A percentile compares a stretch with the other conserved stretches of the same genome.
These are phyloP conservation scores for Yarrowia sp. DNA, from an alignment of 805 yeast genomes.

Conservation along the genomic window DNA sequence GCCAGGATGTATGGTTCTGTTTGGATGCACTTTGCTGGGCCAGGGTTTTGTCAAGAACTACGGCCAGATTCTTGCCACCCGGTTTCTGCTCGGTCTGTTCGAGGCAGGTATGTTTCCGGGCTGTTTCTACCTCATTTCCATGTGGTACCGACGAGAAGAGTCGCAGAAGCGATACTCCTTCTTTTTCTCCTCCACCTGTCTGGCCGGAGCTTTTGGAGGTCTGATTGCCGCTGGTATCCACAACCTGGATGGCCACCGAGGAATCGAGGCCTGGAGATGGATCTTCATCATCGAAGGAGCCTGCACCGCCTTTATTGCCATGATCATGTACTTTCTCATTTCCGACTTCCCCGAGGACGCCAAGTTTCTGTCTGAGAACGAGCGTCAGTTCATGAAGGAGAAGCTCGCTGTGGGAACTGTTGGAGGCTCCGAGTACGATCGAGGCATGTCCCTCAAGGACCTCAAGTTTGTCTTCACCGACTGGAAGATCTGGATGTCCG, in stretches of 20 bases:
- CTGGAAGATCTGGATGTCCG: slow-evolving; percentile 63
- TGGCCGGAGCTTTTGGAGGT: slow-evolving; percentile 81
- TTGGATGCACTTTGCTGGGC: slow-evolving; percentile 69
- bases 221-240: slow-evolving; percentile 68
- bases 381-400: slow-evolving; percentile 61
- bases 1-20: slow-evolving; percentile 62
- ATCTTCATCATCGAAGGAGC: slow-evolving; percentile 61
- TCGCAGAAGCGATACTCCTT: slow-evolving; percentile 73
- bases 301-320: slow-evolving; percentile 50
- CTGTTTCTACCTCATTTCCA: slow-evolving; percentile 70
- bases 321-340: slow-evolving; percentile 56
- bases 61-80: slow-evolving; percentile 65
- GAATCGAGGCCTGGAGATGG: slow-evolving; percentile 62
- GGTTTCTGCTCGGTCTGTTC: slow-evolving; percentile 69
- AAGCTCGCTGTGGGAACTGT: slow-evolving; percentile 65
- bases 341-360: slow-evolving; percentile 79
- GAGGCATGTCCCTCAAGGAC: slow-evolving; percentile 57
- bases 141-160: slow-evolving; percentile 69
- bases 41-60: slow-evolving; percentile 69
- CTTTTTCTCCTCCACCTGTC: slow-evolving; percentile 72
- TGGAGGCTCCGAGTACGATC: slow-evolving; percentile 58
- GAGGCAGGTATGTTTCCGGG: slow-evolving; percentile 81
- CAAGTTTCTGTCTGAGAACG: slow-evolving; percentile 59
- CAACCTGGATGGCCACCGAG: slow-evolving; percentile 57
- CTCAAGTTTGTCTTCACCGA: slow-evolving; percentile 63